Percentiles rank a stretch among this genome's conserved stretches.
These are phyloP conservation scores for Letharia columbiana DNA, from an alignment of 495 filamentous ascomycete species.

Conservation along the genomic window DNA sequence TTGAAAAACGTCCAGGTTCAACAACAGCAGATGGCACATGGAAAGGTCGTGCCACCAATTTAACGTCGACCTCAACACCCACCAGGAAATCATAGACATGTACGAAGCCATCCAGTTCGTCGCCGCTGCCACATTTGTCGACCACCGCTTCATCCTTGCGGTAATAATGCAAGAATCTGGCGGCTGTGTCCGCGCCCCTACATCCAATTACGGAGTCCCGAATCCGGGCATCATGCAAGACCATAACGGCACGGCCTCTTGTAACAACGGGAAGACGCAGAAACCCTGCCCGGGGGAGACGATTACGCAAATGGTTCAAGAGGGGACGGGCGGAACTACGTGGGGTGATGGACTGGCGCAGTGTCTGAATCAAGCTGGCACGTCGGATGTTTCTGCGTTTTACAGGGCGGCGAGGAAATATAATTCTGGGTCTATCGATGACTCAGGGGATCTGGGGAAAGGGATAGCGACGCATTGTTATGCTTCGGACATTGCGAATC, in stretches of 20 bases:
- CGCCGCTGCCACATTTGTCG: slow-evolving; percentile 34
- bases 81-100: slow-evolving; percentile 36
- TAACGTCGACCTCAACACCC: slow-evolving; percentile 30
- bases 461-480: slow-evolving; percentile 50
- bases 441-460: slow-evolving; percentile 39
- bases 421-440: slow-evolving; percentile 47
- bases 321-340: slow-evolving; percentile 36
- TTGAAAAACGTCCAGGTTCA: slow-evolving; percentile 30
- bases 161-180: slow-evolving; percentile 52
- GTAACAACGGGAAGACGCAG: slow-evolving; percentile 32
- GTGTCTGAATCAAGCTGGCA: slow-evolving; percentile 29
- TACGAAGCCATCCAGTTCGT: slow-evolving; percentile 35
- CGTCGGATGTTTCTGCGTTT: slow-evolving; percentile 31
- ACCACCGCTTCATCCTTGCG: slow-evolving; percentile 51
- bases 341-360: slow-evolving; percentile 38
- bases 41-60: slow-evolving; percentile 37
- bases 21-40: slow-evolving; percentile 37
- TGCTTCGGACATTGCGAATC: slow-evolving; percentile 48
- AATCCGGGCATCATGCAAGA: slow-evolving; percentile 52
- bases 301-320: slow-evolving; percentile 43
- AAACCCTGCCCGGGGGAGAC: slow-evolving; percentile 39
- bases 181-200: slow-evolving; percentile 48
- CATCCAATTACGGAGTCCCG: slow-evolving; percentile 37
- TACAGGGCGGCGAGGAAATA: slow-evolving; percentile 48
- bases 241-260: slow-evolving; percentile 40